Base-by-base conservation (phyloP, 83 land plant species). In the Diphasiastrum complanatum region DNA sequence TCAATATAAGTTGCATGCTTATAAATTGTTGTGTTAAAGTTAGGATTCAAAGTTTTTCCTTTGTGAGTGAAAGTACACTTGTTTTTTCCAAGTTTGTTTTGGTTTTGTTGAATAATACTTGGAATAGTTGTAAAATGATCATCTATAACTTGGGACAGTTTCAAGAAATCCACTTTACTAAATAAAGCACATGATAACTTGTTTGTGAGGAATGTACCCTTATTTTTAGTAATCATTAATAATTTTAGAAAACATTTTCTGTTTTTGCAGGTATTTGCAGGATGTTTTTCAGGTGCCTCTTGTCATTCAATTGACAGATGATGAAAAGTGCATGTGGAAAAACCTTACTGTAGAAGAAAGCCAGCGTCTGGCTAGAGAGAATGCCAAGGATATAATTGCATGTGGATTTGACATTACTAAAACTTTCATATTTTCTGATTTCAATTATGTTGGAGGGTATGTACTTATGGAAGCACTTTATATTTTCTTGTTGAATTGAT, bases 311-410 rank as follows among this genome's bases (percentile, higher is more conserved):
- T 83, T 95, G 25, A 95, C 99, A 58, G 97, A 95, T 69, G 99
- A 95, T 74, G 99, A 95, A 73, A 95, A 95, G 55, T 95, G 84
- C 67, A 80, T 95, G 86, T 95, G 99, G 97, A 95, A 89, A 75
- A 74, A 86, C 71, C 66, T 95, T 5, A 65, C 88, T 19, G 80
- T 95, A 30, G 99, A 95, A 57, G 93, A 86, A 65, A 75, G 83
- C 65, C 54, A 71, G 43, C 69, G 89, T 22, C 80, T 95, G 46
- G 99, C 97, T 5, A 81, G 92, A 36, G 97, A 95, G 68, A 95
- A 95, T 78, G 96, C 99, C 0, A 93, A 86, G 62, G 99, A 93
- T 61, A 93, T 93, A 25, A 93, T 93, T 71, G 99, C 99, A 14
- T 93, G 99, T 71, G 99, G 99, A 24, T 93, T 93, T 80, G 99